Percentiles rank a stretch among this genome's conserved stretches.
Conservation (phyloP, 805 yeast species). For the Suhomyces tanzawaensis region DNA sequence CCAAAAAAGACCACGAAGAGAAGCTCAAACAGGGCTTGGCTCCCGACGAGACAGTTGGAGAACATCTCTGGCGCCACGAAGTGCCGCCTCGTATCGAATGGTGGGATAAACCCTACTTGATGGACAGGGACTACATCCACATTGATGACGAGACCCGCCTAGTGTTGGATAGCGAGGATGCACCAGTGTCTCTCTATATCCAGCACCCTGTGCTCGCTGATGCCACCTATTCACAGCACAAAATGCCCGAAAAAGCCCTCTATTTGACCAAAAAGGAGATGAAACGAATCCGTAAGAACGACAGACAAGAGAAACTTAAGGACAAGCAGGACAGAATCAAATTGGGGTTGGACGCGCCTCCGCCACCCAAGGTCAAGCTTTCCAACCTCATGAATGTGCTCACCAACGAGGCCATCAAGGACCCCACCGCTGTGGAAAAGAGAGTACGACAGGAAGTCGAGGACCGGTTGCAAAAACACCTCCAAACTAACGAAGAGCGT, state of each 20-base stretch:
- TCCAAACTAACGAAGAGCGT: conserved; percentile 57
- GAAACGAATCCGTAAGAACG: conserved; percentile 69
- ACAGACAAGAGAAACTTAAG: conserved; percentile 58
- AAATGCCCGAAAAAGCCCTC: conserved; percentile 43
- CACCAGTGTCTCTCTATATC: conserved; percentile 65
- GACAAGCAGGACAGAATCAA: conserved; percentile 76
- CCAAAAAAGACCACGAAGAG: conserved; percentile 21
- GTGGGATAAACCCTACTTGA: conserved; percentile 77
- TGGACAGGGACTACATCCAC: conserved; percentile 34
- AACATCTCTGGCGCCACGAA: conserved; percentile 46
- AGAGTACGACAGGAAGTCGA: conserved; percentile 67
- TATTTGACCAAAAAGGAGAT: conserved; percentile 74
- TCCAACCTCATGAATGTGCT: conserved; percentile 82
- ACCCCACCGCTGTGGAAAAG: conserved; percentile 84
- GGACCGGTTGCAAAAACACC: conserved; percentile 58
- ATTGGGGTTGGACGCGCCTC: conserved; percentile 82
- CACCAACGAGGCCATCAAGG: conserved; percentile 80
- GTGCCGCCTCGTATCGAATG: conserved; percentile 73
- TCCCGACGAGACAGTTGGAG: conserved; percentile 56
- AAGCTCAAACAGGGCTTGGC: conserved; percentile 40
- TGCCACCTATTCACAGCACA: conserved; percentile 55
- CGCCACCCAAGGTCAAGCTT: conserved; percentile 83
- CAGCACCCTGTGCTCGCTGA: conserved; percentile 76
- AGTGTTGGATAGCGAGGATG: conserved; percentile 35
- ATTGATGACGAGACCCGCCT: conserved; percentile 24